These are phyloP conservation scores for Articulospora tetracladia DNA, from an alignment of 495 filamentous ascomycete genomes.

Conservation along the genomic window DNA sequence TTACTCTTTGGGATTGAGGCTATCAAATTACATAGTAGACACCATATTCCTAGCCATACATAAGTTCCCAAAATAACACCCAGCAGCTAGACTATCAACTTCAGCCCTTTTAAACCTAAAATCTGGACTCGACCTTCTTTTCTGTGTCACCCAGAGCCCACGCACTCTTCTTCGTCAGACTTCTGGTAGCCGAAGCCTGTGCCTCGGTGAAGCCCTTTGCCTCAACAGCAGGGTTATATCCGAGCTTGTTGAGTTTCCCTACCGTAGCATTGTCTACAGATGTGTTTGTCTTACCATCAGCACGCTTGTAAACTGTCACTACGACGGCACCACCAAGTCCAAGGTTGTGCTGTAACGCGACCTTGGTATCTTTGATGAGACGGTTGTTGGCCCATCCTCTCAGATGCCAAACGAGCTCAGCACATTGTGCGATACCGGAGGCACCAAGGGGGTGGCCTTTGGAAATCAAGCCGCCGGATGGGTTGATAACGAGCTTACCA, in stretches of 20 bases:
- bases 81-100: too few species aligned
- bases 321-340: constrained; percentile 91
- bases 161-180: constrained; percentile 59
- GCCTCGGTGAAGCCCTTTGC: constrained; percentile 78
- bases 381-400: constrained; percentile 96
- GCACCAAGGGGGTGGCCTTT: constrained; percentile 96
- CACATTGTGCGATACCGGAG: constrained; percentile 89
- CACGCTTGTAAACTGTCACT: constrained; percentile 85
- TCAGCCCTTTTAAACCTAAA: too few species aligned
- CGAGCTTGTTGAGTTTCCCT: constrained; percentile 59
- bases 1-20: too few species aligned
- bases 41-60: too few species aligned
- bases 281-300: constrained; percentile 63
- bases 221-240: constrained; percentile 91
- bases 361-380: constrained; percentile 59
- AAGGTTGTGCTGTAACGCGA: constrained; percentile 88
- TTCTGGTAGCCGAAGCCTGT: constrained; percentile 69
- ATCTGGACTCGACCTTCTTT: constrained; percentile 58
- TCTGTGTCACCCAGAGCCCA: constrained; percentile 75
- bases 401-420: constrained; percentile 94
- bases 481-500: constrained; percentile 84
- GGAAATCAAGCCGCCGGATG: constrained; percentile 87
- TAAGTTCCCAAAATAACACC: too few species aligned
- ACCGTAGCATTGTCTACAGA: constrained; percentile 55
- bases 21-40: too few species aligned